phyloP scores from a whole-genome alignment of 805 yeast species.

The Helenozyma baotianmanensis region DNA sequence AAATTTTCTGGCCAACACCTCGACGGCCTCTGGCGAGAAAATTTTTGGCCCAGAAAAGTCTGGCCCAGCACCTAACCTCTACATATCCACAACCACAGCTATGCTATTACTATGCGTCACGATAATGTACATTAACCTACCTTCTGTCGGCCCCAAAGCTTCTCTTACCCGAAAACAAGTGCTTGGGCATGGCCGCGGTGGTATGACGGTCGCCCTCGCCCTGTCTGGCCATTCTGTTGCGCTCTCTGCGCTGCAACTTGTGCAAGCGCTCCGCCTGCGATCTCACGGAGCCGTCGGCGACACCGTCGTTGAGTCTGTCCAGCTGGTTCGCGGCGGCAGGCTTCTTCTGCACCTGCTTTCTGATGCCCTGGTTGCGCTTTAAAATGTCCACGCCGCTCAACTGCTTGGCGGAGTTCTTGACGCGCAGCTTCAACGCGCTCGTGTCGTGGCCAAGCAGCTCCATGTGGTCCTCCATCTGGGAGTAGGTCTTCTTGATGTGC shows the following conservation, averaged over 20 bases:
- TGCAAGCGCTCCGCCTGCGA: conserved; percentile 81
- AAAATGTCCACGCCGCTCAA: conserved; percentile 77
- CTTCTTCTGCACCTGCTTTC: conserved; percentile 39
- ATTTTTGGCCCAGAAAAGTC: too few relatives aligned
- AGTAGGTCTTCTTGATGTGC: conserved; percentile 67
- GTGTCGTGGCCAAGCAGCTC: conserved; percentile 87
- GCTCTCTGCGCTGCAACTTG: conserved; percentile 87
- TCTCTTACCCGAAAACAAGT: conserved; percentile 93
- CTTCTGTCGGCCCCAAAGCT: conserved; percentile 94
- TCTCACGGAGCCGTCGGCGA: conserved; percentile 73
- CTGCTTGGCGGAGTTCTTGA: conserved; percentile 32
- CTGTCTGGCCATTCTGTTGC: conserved; percentile 85
- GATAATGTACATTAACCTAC: conserved; percentile 40
- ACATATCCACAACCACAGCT: too few relatives aligned
- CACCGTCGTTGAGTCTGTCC: conserved; percentile 84
- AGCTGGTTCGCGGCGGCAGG: conserved; percentile 55
- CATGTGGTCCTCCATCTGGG: conserved; percentile 86
- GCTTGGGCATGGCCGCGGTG: conserved; percentile 84
- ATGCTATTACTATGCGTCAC: too few relatives aligned
- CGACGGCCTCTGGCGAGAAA: too few relatives aligned
- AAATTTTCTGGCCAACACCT: too few relatives aligned
- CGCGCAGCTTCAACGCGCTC: conserved; percentile 42
- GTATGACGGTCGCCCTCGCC: conserved; percentile 96
- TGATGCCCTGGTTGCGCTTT: conserved; percentile 47
- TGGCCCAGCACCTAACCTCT: too few relatives aligned